Conservation (phyloP, 2,329 filamentous ascomycete genomes). For the Teratosphaeria gauchensis region DNA sequence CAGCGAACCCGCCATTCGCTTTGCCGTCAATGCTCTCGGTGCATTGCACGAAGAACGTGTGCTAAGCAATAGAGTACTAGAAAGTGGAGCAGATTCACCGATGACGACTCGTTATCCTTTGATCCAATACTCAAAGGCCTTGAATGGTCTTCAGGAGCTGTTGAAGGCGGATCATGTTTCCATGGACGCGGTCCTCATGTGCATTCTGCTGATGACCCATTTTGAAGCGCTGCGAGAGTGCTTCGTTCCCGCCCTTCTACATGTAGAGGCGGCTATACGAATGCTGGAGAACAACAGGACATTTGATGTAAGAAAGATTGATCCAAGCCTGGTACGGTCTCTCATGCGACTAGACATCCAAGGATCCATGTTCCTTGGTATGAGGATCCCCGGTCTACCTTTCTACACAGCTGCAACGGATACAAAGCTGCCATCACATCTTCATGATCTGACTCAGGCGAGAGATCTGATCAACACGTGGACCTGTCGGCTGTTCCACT, state of each 20-base stretch:
- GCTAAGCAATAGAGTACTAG: constrained; percentile 8
- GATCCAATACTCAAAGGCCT: constrained; percentile 23
- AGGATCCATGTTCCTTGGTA: constrained; percentile 18
- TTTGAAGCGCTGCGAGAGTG: constrained; percentile 25
- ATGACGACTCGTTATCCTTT: constrained; percentile 18
- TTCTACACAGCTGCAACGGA: constrained; percentile 19
- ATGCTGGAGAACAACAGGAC: constrained; percentile 15
- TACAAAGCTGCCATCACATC: constrained; percentile 14
- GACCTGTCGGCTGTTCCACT: constrained; percentile 21
- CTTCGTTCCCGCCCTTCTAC: constrained; percentile 23
- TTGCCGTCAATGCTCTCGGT: constrained; percentile 24
- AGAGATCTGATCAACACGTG: constrained; percentile 20
- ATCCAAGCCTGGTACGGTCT: constrained; percentile 18
- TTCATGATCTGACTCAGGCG: constrained; percentile 20
- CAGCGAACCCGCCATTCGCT: constrained; percentile 21
- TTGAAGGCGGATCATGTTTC: constrained; percentile 12
- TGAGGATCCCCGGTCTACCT: constrained; percentile 19
- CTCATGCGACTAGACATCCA: constrained; percentile 25
- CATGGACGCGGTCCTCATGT: constrained; percentile 21
- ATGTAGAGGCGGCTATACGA: constrained; percentile 24
- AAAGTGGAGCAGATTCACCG: constrained; percentile 11
- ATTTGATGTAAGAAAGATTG: constrained; percentile 16
- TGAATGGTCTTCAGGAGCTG: constrained; percentile 20
- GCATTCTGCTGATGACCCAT: constrained; percentile 23
- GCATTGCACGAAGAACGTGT: constrained; percentile 22